Evolutionary conservation across 2,329 filamentous ascomycete genomes (phyloP), one percentile per base, ranked within the genome.

Genomic region (Chaetomium olivaceum): DNA sequence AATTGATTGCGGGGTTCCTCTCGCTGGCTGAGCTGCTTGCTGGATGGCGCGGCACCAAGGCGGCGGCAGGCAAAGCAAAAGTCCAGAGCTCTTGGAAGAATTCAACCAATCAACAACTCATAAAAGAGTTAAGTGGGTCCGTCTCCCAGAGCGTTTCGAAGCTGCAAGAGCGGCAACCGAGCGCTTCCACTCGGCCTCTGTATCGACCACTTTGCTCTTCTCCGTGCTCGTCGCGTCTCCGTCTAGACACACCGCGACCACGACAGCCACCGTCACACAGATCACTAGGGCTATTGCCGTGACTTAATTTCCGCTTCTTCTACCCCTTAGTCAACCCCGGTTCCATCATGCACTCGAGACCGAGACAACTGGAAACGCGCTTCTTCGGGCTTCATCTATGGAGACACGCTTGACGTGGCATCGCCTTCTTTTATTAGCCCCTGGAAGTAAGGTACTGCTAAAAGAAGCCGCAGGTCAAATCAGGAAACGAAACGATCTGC

Each of bases 1-100:
- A 65, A 68, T 67, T 69, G 64, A 65, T 61, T 69, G 70, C 70
- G 70, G 70, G 70, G 70, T 66, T 54, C 46, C 4, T 21, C 46
- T 62, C 58, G 58, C 64, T 68, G 64, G 64, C 62, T 64, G 66
- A 64, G 12, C 16, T 43, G 39, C 39, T 43, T 43, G 66, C 39
- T 39, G 4, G 36, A 60, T 56, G 56, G 59, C 58, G 63, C 57
- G 60, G 61, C 55, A 59, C 16, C 46, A 48, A 31, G 27, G 25
- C 43, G 12, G 25, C 9, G 21, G 46, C 46, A 23, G 46, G 36
- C 57, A 61, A 58, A 54, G 50, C 39, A 46, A 31, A 50, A 50
- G 16, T 14, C 14, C 39, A 19, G 16, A 59, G 39, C 55, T 43
- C 39, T 6, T 16, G 16, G 46, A 23, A 21, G 7, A 23, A 12